Evolutionary conservation across 805 yeast species (phyloP).

Genomic region (Vanderwaltozyma polyspora): DNA sequence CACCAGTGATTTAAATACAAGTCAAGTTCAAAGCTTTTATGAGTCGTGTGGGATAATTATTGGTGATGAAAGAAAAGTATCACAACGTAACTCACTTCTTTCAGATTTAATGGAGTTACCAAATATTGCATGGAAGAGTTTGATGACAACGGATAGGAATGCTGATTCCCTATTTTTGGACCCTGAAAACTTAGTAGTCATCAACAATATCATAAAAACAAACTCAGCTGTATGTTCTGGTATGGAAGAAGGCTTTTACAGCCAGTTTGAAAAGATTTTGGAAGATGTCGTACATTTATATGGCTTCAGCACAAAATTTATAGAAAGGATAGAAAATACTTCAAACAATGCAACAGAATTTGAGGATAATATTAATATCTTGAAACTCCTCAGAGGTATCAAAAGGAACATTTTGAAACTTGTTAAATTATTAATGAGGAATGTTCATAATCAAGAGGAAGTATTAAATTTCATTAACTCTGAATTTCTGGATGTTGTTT

Average conservation of each 20-base stretch:
- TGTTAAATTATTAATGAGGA: no score
- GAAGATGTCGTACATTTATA: no score
- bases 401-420: no score
- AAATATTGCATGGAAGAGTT: constrained; percentile 82
- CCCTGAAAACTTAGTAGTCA: constrained; percentile 71
- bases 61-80: constrained; percentile 63
- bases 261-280: no score
- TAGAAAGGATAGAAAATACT: no score
- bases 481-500: constrained; percentile 63
- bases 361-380: no score
- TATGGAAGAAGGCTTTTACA: no score
- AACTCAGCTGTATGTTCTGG: constrained; percentile 88
- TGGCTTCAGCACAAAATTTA: no score
- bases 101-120: constrained; percentile 76
- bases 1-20: constrained; percentile 84
- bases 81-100: constrained; percentile 54
- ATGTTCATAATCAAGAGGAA: no score
- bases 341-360: no score
- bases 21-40: constrained; percentile 90
- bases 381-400: no score
- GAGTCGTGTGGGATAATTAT: constrained; percentile 91
- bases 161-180: constrained; percentile 38
- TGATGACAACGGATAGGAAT: constrained; percentile 30
- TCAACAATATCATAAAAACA: constrained; percentile 84
- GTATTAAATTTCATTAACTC: no score